Evolutionary conservation across 257 asterid species (phyloP), one percentile per base, ranked within the genome.

Genomic region (Solanum rostratum): DNA sequence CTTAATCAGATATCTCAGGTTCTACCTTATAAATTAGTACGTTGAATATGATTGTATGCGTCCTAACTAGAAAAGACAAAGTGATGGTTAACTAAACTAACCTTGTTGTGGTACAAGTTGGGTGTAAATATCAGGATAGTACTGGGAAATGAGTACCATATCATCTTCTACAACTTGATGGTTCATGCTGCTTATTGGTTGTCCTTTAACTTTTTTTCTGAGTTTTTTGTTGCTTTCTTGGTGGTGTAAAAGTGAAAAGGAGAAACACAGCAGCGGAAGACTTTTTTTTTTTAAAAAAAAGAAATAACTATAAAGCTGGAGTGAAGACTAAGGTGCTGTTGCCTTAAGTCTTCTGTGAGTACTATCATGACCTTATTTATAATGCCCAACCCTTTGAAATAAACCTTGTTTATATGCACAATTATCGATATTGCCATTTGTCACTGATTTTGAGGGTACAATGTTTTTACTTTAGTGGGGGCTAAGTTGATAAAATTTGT

Each of bases 81-180:
- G 27, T 15, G 24, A 76, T 76, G 24, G 45, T 76, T 20, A 19
- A 55, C 20, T 57, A 29, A 9, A 85, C 91, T 73, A 50, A 89
- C 91, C 92, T 88, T 83, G 89, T 85, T 89, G 86, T 18, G 92
- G 91, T 39, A 85, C 79, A 52, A 87, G 69, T 33, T 90, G 91
- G 55, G 82, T 43, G 87, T 78, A 90, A 27, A 85, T 86, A n/a
- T 71, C 90, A 24, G 90, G 90, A 86, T 88, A 88, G 87, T 91
- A 91, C 87, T 91, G 92, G 29, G 94, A 91, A 52, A 91, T 68
- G 53, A 93, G 92, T 30, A 80, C 62, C 92, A 89, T 85, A 68
- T 91, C 92, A 81, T 92, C 91, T 80, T 90, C 82, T 76, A 22
- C 89, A 22, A 80, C 22, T 24, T 88, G 87, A 63, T 85, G 80